Conservation (phyloP, 192 early-diverging fungal species). For the Piromyces finnis region DNA sequence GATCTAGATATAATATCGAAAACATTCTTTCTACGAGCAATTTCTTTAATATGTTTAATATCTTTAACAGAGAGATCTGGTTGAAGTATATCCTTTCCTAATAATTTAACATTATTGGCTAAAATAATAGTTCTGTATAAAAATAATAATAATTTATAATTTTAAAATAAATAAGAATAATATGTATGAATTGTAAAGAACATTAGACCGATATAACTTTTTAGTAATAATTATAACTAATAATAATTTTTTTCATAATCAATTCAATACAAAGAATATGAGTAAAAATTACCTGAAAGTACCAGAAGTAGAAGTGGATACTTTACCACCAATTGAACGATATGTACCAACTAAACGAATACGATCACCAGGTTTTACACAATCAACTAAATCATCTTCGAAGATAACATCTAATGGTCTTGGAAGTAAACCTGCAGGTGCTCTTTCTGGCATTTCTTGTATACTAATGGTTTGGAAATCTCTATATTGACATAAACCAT, state of each 20-base stretch:
- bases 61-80: constrained; percentile 64
- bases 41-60: constrained; percentile 64
- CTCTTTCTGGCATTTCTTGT: constrained; percentile 98
- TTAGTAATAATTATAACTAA: too few species aligned
- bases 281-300: constrained; percentile 61
- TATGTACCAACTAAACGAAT: constrained; percentile 87
- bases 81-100: constrained; percentile 54
- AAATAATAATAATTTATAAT: too few species aligned
- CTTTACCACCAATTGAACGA: constrained; percentile 49
- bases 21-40: constrained; percentile 42
- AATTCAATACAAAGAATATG: too few species aligned
- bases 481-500: constrained; percentile 69
- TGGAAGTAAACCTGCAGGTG: constrained; percentile 83
- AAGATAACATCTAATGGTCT: constrained; percentile 84
- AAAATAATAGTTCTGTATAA: constrained; percentile 75
- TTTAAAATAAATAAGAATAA: too few species aligned
- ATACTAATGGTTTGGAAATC: constrained; percentile 86
- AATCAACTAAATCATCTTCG: constrained; percentile 91
- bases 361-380: constrained; percentile 90
- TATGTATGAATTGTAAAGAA: too few species aligned
- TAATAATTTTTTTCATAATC: too few species aligned
- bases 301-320: constrained; percentile 53
- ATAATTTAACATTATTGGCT: constrained; percentile 61
- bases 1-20: constrained; percentile 72
- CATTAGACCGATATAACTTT: too few species aligned